Evolutionary conservation across 331 rosid species (phyloP).

Genomic region (Malus hybrid): DNA sequence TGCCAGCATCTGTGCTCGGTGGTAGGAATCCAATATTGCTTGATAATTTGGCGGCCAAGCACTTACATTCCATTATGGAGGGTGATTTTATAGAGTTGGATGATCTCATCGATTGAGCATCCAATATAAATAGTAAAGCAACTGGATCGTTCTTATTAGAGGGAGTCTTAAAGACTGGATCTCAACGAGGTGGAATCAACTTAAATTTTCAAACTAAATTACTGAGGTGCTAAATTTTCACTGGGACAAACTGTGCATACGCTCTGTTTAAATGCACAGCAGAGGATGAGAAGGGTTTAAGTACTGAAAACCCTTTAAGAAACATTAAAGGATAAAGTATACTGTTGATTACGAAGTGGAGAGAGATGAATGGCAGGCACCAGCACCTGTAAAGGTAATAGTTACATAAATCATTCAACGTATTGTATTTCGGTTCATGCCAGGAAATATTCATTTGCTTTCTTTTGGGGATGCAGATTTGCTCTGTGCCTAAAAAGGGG

Average conservation of each 20-base stretch:
- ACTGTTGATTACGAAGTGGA: slow-evolving; percentile 18
- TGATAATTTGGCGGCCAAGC: no score
- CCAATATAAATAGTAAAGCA: no score
- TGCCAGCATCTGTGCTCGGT: no score
- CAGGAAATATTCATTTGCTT: slow-evolving; percentile 21
- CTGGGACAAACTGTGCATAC: neutral
- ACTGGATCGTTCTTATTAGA: no score
- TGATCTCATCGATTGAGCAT: no score
- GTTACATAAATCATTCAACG: slow-evolving; percentile 2
- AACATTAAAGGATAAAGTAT: slow-evolving; percentile 12
- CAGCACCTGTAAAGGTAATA: slow-evolving; percentile 36
- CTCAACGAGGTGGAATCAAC: no score
- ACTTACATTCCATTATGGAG: no score
- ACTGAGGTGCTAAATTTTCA: slow-evolving; percentile 11
- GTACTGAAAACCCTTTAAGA: slow-evolving; percentile 13
- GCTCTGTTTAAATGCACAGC: slow-evolving; percentile 2
- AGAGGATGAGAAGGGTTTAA: slow-evolving; percentile 11
- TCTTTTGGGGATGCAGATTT: slow-evolving; percentile 36
- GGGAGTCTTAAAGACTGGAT: no score
- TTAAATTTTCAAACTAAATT: no score
- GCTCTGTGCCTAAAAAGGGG: slow-evolving; percentile 20
- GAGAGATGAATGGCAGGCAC: slow-evolving; percentile 23
- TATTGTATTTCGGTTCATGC: slow-evolving; percentile 2
- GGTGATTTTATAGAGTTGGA: no score
- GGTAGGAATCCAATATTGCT: no score